These are phyloP conservation scores for Xylariaceae sp. DNA, from an alignment of 2,329 filamentous ascomycete species.

Conservation along the genomic window DNA sequence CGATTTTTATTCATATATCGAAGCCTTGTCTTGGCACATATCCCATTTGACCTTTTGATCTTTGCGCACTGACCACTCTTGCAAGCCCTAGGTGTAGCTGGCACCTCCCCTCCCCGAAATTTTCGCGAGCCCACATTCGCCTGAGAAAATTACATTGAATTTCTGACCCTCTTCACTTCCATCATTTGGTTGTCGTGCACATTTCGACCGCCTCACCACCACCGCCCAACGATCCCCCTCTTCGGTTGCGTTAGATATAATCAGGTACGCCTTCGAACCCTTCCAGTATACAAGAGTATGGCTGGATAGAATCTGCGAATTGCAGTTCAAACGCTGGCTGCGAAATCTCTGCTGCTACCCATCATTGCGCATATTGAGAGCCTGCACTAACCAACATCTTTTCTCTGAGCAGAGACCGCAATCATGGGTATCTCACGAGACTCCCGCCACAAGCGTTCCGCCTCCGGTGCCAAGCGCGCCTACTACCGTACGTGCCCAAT, in stretches of 20 bases:
- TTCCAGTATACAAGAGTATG: not conserved
- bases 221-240: constrained; percentile 13
- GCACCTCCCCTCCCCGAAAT: constrained; percentile 21
- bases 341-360: no score
- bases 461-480: constrained; percentile 95
- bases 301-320: no score
- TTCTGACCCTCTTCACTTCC: constrained; percentile 11
- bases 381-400: constrained; percentile 7
- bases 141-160: constrained; percentile 19
- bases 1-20: no score
- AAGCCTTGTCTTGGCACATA: no score
- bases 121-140: constrained; percentile 26
- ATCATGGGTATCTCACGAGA: constrained; percentile 99
- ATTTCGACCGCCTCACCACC: constrained; percentile 19
- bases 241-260: constrained; percentile 25
- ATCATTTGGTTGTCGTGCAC: constrained; percentile 14
- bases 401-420: constrained; percentile 36
- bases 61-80: constrained; percentile 3
- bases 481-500: constrained; percentile 70
- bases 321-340: no score
- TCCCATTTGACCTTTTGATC: no score
- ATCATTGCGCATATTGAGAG: not conserved
- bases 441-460: constrained; percentile 99
- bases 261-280: constrained; percentile 21
- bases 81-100: constrained; percentile 12